These are phyloP conservation scores for Cairneyella variabilis DNA, from an alignment of 495 filamentous ascomycete species.

Conservation along the genomic window DNA sequence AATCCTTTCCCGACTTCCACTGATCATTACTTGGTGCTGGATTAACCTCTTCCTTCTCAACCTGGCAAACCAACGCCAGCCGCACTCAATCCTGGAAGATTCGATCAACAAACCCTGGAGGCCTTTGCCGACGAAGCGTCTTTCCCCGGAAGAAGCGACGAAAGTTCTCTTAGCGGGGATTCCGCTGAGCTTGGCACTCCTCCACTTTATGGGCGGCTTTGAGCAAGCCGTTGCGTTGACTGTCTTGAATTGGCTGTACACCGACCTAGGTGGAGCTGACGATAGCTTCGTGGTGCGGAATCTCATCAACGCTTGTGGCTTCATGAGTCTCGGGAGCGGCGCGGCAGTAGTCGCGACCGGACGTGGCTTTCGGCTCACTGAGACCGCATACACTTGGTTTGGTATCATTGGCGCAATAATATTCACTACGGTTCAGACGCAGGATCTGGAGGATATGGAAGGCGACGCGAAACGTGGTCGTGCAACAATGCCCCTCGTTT, in stretches of 20 bases:
- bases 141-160: slow-evolving; percentile 36
- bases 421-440: slow-evolving; percentile 42
- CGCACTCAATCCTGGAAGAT: slow-evolving; percentile 46
- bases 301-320: slow-evolving; percentile 41
- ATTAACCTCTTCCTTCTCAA: slow-evolving; percentile 38
- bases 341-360: background rate
- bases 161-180: slow-evolving; percentile 33
- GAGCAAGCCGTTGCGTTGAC: slow-evolving; percentile 32
- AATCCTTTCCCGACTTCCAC: slow-evolving; percentile 25
- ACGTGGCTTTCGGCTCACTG: background rate
- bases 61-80: slow-evolving; percentile 47
- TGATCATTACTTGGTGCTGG: slow-evolving; percentile 29
- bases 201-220: slow-evolving; percentile 32
- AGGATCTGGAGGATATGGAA: slow-evolving; percentile 44
- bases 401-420: slow-evolving; percentile 27
- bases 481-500: slow-evolving; percentile 37
- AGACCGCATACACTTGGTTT: slow-evolving; percentile 1
- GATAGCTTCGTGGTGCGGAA: slow-evolving; percentile 37
- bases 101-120: slow-evolving; percentile 57
- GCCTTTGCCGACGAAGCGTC: slow-evolving; percentile 39
- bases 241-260: slow-evolving; percentile 48
- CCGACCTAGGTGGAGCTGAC: slow-evolving; percentile 47
- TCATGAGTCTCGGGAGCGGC: slow-evolving; percentile 18
- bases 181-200: slow-evolving; percentile 31
- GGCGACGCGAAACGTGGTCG: slow-evolving; percentile 41